Base-by-base conservation (phyloP, 1,284 basidiomycete genomes). In the Ustilago bromivora region DNA sequence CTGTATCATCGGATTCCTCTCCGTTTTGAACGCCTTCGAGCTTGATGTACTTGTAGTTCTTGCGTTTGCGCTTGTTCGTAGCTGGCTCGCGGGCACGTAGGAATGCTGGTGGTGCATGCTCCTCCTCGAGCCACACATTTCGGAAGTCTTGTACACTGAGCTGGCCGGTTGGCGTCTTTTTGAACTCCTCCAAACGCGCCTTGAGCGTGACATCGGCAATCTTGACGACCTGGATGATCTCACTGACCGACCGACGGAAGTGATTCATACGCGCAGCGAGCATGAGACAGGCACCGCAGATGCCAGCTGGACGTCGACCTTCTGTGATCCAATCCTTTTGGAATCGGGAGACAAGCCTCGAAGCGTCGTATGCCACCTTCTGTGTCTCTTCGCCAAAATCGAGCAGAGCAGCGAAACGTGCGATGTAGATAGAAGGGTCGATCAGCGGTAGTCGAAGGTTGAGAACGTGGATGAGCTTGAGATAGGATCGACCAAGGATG, bases 181-280 rank as follows among this genome's bases (percentile, higher is more conserved):
- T 93, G 88, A 99, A 99, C 88, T 99, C 97, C 31, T 96, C 93
- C n/a, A 99, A 88, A 17, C 97, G 91, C 87, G 96, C 96, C 87
- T 92, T 92, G 62, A 99, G 88, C 3, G 97, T 99, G 8, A 92
- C 92, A 79, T 98, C 95, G 32, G 96, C 95, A 76, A 98, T 98
- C 88, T 99, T 99, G 80, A 99, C 97, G 9, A 99, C 95, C 51
- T 87, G 86, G 12, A 98, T 95, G 60, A 99, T 92, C 87, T 99
- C 97, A 83, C 96, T 93, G 2, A 98, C 90, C 28, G 92, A 94
- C 52, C 97, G 89, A 43, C 96, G 89, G 84, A 97, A 99, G 86
- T 98, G 95, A 87, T 97, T 98, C 97, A 99, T 99, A 23, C 97
- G 91, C 36, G 95, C 96, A 0, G 97, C 97, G 19, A 99, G 91